Evolutionary conservation across 1,139 yeast genomes (phyloP).

Genomic region (Scheffersomyces insectosa): DNA sequence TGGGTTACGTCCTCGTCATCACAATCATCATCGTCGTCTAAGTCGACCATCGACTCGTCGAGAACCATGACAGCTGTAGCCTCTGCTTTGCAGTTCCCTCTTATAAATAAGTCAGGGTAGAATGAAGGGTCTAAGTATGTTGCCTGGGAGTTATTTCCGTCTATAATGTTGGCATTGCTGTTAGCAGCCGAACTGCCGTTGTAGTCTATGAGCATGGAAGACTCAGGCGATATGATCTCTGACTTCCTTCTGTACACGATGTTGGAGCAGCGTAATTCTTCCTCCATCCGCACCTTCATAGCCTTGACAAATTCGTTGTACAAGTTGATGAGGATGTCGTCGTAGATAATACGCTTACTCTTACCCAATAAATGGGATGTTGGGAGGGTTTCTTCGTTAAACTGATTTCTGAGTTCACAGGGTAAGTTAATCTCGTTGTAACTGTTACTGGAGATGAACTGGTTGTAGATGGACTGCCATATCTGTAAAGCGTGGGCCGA

Average conservation of each 20-base stretch:
- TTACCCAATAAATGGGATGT: constrained; percentile 9
- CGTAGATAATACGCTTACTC: constrained; percentile 30
- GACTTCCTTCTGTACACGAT: constrained; percentile 5
- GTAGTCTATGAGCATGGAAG: neutral
- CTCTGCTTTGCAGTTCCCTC: neutral
- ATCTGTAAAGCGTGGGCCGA: constrained; percentile 7
- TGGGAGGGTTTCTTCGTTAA: constrained; percentile 8
- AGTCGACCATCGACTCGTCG: neutral
- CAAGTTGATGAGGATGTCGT: constrained; percentile 31
- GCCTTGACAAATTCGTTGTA: constrained; percentile 33
- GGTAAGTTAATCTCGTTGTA: constrained; percentile 39
- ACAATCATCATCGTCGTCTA: constrained; percentile 1
- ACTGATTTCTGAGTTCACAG: constrained; percentile 11
- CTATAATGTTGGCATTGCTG: neutral
- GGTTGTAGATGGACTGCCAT: constrained; percentile 30
- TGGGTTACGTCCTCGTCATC: constrained; percentile 6
- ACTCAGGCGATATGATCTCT: constrained; percentile 10
- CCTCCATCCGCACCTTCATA: constrained; percentile 12
- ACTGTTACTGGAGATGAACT: constrained; percentile 28
- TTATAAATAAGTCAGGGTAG: neutral
- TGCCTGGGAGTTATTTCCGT: neutral
- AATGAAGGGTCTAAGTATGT: neutral
- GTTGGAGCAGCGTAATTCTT: neutral
- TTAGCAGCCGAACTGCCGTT: neutral
- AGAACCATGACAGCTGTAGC: neutral